phyloP scores from a whole-genome alignment of 192 early-diverging fungal species.

The Kappamyces sp. region DNA sequence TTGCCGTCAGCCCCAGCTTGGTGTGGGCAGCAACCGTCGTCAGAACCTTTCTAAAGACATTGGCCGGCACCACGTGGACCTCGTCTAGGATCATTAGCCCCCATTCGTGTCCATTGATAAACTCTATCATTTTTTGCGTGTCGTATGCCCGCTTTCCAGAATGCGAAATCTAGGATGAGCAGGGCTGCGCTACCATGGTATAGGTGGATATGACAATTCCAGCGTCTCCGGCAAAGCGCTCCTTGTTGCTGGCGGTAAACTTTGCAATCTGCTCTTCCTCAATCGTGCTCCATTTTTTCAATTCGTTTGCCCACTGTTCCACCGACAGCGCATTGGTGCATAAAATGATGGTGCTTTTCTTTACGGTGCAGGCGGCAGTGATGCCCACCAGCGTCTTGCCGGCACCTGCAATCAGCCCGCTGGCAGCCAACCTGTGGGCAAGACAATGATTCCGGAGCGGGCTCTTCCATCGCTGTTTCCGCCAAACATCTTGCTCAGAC shows the following conservation, averaged over 20 bases:
- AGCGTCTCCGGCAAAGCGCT: conserved; percentile 83
- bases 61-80: conserved; percentile 97
- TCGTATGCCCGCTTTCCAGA: conserved; percentile 86
- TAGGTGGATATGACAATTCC: conserved; percentile 98
- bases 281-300: conserved; percentile 91
- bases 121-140: conserved; percentile 89
- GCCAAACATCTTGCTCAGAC: conserved; percentile 98
- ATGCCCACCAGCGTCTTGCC: conserved; percentile 99
- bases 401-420: conserved; percentile 82
- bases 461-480: conserved; percentile 72
- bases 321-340: conserved; percentile 88
- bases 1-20: conserved; percentile 95
- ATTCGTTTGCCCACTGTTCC: conserved; percentile 98
- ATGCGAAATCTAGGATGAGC: conserved; percentile 62
- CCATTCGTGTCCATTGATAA: conserved; percentile 85
- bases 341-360: conserved; percentile 93
- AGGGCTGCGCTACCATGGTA: conserved; percentile 57
- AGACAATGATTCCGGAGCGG: conserved; percentile 91
- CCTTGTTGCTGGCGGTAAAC: conserved; percentile 91
- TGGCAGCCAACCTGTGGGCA: not conserved
- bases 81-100: conserved; percentile 93
- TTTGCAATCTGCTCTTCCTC: conserved; percentile 90
- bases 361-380: conserved; percentile 96
- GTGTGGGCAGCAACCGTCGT: conserved; percentile 89
- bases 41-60: conserved; percentile 92